phyloP scores from a whole-genome alignment of 2,329 filamentous ascomycete species.

The Hypoxylon sp. region DNA sequence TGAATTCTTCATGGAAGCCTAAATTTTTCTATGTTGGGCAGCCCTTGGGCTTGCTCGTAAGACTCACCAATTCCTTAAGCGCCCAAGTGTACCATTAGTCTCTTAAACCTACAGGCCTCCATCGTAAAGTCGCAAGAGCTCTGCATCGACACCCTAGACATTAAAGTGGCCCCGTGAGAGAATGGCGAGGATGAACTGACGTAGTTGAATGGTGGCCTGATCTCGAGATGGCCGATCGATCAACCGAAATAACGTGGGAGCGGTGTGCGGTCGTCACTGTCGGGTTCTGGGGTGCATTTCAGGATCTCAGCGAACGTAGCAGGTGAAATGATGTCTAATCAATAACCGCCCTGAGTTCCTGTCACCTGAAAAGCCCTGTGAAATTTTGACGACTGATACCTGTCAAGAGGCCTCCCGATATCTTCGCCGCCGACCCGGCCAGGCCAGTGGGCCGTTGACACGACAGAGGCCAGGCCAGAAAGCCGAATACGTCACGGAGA shows the following conservation, averaged over 20 bases:
- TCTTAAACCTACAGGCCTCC: slow-evolving; percentile 9
- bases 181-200: slow-evolving; percentile 15
- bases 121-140: not conserved
- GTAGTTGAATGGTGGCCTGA: slow-evolving; percentile 14
- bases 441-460: slow-evolving; percentile 40
- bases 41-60: slow-evolving; percentile 14
- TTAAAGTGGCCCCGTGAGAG: slow-evolving; percentile 7
- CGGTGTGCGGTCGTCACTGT: slow-evolving; percentile 20
- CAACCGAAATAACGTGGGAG: slow-evolving; percentile 6
- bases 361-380: slow-evolving; percentile 5
- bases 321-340: slow-evolving; percentile 22
- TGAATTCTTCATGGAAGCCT: not conserved
- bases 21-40: slow-evolving; percentile 20
- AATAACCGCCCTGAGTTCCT: slow-evolving; percentile 5
- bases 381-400: slow-evolving; percentile 10
- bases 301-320: not conserved
- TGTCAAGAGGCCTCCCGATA: slow-evolving; percentile 31
- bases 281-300: not conserved
- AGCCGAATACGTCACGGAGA: slow-evolving; percentile 30
- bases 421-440: slow-evolving; percentile 33
- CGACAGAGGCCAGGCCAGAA: slow-evolving; percentile 26
- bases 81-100: slow-evolving; percentile 6
- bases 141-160: slow-evolving; percentile 14
- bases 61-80: slow-evolving; percentile 15
- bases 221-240: slow-evolving; percentile 27